Percentiles rank a stretch among this genome's conserved stretches.
Evolutionary conservation across 345 rosid species (phyloP).

Genomic region (Salix suchowensis): DNA sequence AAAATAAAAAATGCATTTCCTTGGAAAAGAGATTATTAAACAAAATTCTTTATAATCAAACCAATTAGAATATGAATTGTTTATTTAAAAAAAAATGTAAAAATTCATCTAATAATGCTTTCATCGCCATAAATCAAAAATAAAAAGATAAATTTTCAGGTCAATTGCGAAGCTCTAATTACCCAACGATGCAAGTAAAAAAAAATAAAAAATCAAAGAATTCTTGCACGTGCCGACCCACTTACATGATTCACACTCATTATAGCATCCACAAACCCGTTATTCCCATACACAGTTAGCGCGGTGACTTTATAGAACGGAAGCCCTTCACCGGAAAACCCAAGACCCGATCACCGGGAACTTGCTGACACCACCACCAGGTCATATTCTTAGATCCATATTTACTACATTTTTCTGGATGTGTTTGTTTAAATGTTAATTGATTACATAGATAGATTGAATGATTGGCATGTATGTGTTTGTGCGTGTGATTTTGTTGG

Average conservation of each 20-base stretch:
- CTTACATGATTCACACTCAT: neutral
- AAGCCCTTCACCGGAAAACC: neutral
- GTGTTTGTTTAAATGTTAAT: neutral
- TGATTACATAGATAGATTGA: neutral
- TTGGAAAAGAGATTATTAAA: too few species aligned
- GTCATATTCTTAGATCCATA: constrained; percentile 1
- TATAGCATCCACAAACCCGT: neutral
- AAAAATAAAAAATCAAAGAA: neutral
- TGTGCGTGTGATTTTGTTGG: neutral
- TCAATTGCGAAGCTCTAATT: neutral
- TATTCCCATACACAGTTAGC: neutral
- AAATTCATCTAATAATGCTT: too few species aligned
- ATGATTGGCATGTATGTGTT: neutral
- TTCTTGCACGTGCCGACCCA: neutral
- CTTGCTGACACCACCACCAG: neutral
- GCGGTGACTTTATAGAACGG: neutral
- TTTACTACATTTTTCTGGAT: neutral
- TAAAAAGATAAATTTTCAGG: too few species aligned
- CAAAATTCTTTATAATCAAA: too few species aligned
- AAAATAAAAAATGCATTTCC: too few species aligned
- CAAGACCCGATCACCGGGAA: neutral
- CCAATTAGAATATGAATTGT: too few species aligned
- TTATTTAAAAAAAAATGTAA: too few species aligned
- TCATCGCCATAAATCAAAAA: too few species aligned
- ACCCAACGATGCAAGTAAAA: neutral